Evolutionary conservation across 495 filamentous ascomycete species (phyloP).

Genomic region (Penicillium macrosclerotiorum): DNA sequence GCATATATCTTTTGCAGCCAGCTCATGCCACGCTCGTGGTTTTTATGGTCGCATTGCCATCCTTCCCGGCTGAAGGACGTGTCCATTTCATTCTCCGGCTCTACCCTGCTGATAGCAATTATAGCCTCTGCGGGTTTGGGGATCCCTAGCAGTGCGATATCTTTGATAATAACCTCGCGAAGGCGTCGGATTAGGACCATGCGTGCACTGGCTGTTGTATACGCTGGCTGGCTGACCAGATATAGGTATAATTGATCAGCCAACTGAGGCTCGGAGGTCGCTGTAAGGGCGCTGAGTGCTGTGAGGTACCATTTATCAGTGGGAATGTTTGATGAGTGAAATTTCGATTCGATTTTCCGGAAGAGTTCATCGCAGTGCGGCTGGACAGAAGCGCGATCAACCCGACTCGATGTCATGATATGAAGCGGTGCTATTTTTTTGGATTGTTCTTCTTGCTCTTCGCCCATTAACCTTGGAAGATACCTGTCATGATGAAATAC

Average conservation of each 20-base stretch:
- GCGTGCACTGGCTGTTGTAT: conserved; percentile 25
- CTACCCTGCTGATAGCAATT: conserved; percentile 32
- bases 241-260: conserved; percentile 40
- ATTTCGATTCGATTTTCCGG: conserved; percentile 10
- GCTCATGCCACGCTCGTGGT: conserved; percentile 29
- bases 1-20: conserved; percentile 32
- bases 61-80: conserved; percentile 29
- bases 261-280: conserved; percentile 32
- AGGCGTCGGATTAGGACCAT: conserved; percentile 37
- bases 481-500: too few species aligned
- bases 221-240: conserved; percentile 34
- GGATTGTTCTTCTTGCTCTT: too few species aligned
- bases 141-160: conserved; percentile 37
- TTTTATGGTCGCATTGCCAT: conserved; percentile 34
- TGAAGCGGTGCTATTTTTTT: too few species aligned
- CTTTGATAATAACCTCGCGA: conserved; percentile 42
- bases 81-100: conserved; percentile 38
- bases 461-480: too few species aligned
- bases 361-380: conserved; percentile 12
- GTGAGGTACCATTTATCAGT: conserved; percentile 21
- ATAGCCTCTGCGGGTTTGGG: conserved; percentile 41
- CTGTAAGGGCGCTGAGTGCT: conserved; percentile 26
- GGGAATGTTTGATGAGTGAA: conserved; percentile 10
- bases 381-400: conserved; percentile 1
- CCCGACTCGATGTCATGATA: neutral